Percentiles rank a stretch among this genome's conserved stretches.
phyloP scores from a whole-genome alignment of 129 eudicot genomes.

The Lactuca sativa region DNA sequence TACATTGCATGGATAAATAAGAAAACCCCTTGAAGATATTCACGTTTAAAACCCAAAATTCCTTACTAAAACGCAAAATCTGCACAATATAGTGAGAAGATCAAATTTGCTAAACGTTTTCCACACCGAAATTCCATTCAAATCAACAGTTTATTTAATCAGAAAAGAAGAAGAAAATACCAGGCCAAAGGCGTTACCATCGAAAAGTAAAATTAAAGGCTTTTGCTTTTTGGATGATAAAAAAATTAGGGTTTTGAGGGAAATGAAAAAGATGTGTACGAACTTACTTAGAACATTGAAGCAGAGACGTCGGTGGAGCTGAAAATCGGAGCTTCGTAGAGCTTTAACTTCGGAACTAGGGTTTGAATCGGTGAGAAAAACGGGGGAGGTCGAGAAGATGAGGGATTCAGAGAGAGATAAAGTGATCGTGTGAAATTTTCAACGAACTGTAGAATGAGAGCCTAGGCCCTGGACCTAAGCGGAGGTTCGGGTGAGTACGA shows the following conservation, averaged over 20 bases:
- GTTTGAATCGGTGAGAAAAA: conserved; percentile 56
- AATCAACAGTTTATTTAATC: conserved; percentile 20
- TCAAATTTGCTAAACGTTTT: conserved; percentile 24
- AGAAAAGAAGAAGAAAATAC: conserved; percentile 12
- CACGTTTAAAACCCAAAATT: conserved; percentile 18
- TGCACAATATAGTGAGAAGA: conserved; percentile 14
- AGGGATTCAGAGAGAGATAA: conserved; percentile 53
- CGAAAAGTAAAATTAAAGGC: conserved; percentile 21
- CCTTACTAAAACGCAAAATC: conserved; percentile 25
- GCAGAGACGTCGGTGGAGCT: conserved; percentile 20
- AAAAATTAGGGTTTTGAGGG: conserved; percentile 53
- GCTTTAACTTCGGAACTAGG: conserved; percentile 35
- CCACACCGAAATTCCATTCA: conserved; percentile 17
- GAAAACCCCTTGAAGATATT: background rate
- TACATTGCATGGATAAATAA: conserved; percentile 13
- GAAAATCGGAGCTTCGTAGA: conserved; percentile 26
- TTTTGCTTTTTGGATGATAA: conserved; percentile 21
- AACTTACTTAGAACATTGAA: conserved; percentile 40
- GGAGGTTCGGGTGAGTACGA: conserved; percentile 39
- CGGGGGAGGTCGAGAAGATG: conserved; percentile 43
- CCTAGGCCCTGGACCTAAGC: conserved; percentile 37
- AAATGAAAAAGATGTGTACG: conserved; percentile 15
- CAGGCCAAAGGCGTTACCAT: conserved; percentile 13
- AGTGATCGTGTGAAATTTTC: conserved; percentile 67
- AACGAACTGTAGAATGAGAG: conserved; percentile 56